A percentile compares a stretch with the other conserved stretches of the same genome.
Evolutionary conservation across 208 protist species (phyloP).

Genomic region (Willaertia magna): DNA sequence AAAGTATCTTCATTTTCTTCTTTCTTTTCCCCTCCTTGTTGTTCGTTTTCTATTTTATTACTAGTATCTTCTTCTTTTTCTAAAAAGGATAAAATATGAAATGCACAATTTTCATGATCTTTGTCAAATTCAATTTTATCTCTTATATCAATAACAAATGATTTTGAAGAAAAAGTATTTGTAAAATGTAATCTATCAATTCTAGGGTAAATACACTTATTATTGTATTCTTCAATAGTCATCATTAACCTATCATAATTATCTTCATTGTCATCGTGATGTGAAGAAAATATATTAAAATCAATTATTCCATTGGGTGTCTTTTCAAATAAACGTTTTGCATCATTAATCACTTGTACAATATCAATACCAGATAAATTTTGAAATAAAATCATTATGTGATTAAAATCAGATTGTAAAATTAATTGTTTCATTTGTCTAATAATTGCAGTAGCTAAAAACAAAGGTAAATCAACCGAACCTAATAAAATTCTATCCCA

Average conservation of each 20-base stretch:
- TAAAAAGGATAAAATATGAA: not conserved
- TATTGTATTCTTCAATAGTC: not conserved
- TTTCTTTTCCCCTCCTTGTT: not conserved
- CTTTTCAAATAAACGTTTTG: not conserved
- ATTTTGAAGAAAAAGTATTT: not conserved
- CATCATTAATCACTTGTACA: not conserved
- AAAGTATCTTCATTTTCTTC: not conserved
- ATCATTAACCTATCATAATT: too few species aligned
- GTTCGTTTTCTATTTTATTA: not conserved
- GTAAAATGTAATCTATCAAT: not conserved
- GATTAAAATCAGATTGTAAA: constrained; percentile 33
- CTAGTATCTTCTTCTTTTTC: not conserved
- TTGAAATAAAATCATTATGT: constrained; percentile 36
- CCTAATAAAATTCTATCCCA: constrained; percentile 75
- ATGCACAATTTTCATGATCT: not conserved
- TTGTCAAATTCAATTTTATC: not conserved
- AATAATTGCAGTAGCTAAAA: constrained; percentile 43
- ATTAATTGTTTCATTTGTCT: constrained; percentile 32
- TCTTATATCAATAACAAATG: not conserved
- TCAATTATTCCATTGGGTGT: not conserved
- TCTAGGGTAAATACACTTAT: not conserved
- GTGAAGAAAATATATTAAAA: not conserved
- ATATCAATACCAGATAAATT: constrained; percentile 14
- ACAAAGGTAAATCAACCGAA: constrained; percentile 31
- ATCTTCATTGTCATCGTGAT: not conserved